These are phyloP conservation scores for Boletus huronensis DNA, from an alignment of 768 basidiomycete genomes.

Conservation along the genomic window DNA sequence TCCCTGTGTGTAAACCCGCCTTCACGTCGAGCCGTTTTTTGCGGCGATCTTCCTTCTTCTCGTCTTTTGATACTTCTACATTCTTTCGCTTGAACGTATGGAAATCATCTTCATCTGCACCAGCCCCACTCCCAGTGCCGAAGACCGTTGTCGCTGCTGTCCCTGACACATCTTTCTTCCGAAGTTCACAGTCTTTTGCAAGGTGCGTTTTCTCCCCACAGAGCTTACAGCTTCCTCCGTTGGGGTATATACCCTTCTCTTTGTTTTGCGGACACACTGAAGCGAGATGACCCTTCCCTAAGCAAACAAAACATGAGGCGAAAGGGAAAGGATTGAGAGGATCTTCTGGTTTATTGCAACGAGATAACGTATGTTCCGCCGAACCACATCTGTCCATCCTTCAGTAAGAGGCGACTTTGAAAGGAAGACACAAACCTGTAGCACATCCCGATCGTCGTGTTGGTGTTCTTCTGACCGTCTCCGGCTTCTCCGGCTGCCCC, in stretches of 20 bases:
- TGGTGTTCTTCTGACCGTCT: conserved; percentile 24
- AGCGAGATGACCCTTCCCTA: conserved; percentile 78
- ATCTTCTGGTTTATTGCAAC: conserved; percentile 65
- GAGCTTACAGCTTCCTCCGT: conserved; percentile 87
- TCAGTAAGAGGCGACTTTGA: background rate
- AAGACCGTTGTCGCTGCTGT: conserved; percentile 21
- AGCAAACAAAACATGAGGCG: conserved; percentile 91
- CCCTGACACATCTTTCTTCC: conserved; percentile 49
- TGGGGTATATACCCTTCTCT: conserved; percentile 80
- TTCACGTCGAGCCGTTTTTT: conserved; percentile 43
- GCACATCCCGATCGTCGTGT: conserved; percentile 52
- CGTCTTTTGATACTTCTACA: conserved; percentile 56
- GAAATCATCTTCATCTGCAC: conserved; percentile 96
- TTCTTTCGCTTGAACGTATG: conserved; percentile 70
- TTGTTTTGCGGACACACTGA: conserved; percentile 78
- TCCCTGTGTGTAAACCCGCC: conserved; percentile 42
- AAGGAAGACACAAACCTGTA: conserved; percentile 52
- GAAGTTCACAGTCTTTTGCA: conserved; percentile 74
- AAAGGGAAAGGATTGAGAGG: conserved; percentile 71
- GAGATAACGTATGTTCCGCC: conserved; percentile 69
- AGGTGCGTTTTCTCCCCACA: conserved; percentile 85
- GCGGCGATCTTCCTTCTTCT: conserved; percentile 45
- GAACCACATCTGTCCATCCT: conserved; percentile 68
- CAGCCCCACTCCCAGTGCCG: conserved; percentile 46
- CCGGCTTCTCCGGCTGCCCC: conserved; percentile 30